Base-by-base conservation (phyloP, 768 basidiomycete species). In the Kwoniella dejecticola region DNA sequence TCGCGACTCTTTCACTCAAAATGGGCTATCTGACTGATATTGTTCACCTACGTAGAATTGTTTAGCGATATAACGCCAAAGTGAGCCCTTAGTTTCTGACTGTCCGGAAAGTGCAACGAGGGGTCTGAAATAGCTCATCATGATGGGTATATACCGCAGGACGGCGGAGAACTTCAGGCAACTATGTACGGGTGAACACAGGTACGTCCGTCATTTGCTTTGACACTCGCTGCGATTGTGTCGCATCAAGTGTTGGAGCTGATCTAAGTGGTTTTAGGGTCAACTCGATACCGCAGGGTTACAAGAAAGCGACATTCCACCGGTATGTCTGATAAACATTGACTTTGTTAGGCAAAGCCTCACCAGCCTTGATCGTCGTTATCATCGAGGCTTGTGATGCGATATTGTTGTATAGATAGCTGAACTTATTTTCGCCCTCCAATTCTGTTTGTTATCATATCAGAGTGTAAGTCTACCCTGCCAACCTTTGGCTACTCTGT, bases 161-260 rank as follows among this genome's bases (percentile, higher is more conserved):
- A 98, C 95, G 2, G 92, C 93, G 7, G 95, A 99, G 80, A 99
- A 98, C 82, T 98, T 98, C 74, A 83, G 96, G 63, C 95, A 98
- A 72, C 82, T 98, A 26, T 98, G 95, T 75, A 97, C 94, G 1
- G 96, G 96, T n/a, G 95, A 98, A 81, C 90, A 86, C 80, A 85
- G 91, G 90, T 93, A 72, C 52, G 82, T 65, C 13, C 26, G 2
- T 3, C n/a, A n/a, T n/a, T n/a, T n/a, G n/a, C n/a, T n/a, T n/a
- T n/a, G n/a, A n/a, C n/a, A n/a, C n/a, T n/a, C n/a, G n/a, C n/a
- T n/a, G n/a, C n/a, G n/a, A n/a, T n/a, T n/a, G n/a, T n/a, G n/a
- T n/a, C n/a, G n/a, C n/a, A n/a, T n/a, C n/a, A n/a, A n/a, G n/a
- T n/a, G n/a, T n/a, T n/a, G n/a, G 23, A 31, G 44, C 44, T 60